Conservation (phyloP, 345 rosid species). For the Salix koriyanagi region DNA sequence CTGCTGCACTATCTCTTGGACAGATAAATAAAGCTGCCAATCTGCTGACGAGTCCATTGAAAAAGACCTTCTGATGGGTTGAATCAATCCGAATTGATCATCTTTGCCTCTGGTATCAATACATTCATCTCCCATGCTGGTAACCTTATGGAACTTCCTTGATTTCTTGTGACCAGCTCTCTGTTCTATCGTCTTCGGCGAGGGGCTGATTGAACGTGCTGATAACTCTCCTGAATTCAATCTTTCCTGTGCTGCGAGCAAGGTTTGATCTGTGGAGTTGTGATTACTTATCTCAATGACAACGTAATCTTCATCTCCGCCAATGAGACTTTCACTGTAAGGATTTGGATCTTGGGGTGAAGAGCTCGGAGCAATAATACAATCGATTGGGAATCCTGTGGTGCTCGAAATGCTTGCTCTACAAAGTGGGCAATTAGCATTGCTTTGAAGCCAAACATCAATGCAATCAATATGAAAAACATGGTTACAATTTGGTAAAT, state of each 20-base stretch:
- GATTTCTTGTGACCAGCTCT: conserved; percentile 30
- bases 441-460: conserved; percentile 88
- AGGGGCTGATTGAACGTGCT: conserved; percentile 26
- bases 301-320: conserved; percentile 61
- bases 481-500: conserved; percentile 71
- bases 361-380: conserved; percentile 42
- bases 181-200: conserved; percentile 36
- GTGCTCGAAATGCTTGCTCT: conserved; percentile 62
- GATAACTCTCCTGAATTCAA: conserved; percentile 31
- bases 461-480: conserved; percentile 90
- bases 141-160: conserved; percentile 43
- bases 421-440: conserved; percentile 86
- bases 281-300: conserved; percentile 58
- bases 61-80: conserved; percentile 76
- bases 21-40: conserved; percentile 45
- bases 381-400: conserved; percentile 26
- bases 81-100: conserved; percentile 49
- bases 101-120: conserved; percentile 59
- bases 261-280: conserved; percentile 24
- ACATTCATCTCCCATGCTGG: conserved; percentile 89
- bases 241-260: conserved; percentile 43
- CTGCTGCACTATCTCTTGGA: conserved; percentile 57
- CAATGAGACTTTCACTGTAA: conserved; percentile 14
- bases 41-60: conserved; percentile 86
- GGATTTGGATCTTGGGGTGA: conserved; percentile 43